Evolutionary conservation across 805 yeast genomes (phyloP).

Genomic region (Torulaspora franciscae): DNA sequence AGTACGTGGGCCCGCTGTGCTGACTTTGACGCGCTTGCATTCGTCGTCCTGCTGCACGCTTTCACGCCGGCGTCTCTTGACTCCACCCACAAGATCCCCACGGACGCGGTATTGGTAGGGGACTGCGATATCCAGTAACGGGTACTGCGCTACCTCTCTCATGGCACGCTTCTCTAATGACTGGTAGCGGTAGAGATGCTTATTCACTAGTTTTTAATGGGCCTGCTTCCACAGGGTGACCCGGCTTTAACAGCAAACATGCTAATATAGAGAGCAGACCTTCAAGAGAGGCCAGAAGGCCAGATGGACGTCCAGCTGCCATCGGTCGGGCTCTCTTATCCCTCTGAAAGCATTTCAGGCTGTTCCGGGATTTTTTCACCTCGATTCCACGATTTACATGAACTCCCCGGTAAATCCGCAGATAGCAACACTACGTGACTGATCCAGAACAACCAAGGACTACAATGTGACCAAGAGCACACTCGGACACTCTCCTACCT

Average conservation of each 20-base stretch:
- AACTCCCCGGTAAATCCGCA: too few species aligned
- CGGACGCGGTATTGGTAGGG: slow-evolving; percentile 24
- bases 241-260: not conserved
- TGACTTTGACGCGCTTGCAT: slow-evolving; percentile 7
- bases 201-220: not conserved
- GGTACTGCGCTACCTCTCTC: slow-evolving; percentile 21
- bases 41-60: slow-evolving; percentile 7
- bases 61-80: slow-evolving; percentile 11
- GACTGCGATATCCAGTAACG: slow-evolving; percentile 26
- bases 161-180: slow-evolving; percentile 1
- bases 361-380: too few species aligned
- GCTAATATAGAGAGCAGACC: too few species aligned
- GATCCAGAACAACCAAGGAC: too few species aligned
- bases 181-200: not conserved
- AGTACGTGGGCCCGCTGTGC: not conserved
- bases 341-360: too few species aligned
- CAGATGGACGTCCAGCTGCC: too few species aligned
- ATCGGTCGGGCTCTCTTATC: too few species aligned
- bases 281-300: too few species aligned
- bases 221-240: not conserved
- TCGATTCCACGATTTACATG: too few species aligned
- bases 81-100: slow-evolving; percentile 6
- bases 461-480: too few species aligned
- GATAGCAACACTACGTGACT: too few species aligned
- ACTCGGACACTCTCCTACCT: too few species aligned